These are phyloP conservation scores for Diaporthe nobilis DNA, from an alignment of 2,329 filamentous ascomycete genomes.

Conservation along the genomic window DNA sequence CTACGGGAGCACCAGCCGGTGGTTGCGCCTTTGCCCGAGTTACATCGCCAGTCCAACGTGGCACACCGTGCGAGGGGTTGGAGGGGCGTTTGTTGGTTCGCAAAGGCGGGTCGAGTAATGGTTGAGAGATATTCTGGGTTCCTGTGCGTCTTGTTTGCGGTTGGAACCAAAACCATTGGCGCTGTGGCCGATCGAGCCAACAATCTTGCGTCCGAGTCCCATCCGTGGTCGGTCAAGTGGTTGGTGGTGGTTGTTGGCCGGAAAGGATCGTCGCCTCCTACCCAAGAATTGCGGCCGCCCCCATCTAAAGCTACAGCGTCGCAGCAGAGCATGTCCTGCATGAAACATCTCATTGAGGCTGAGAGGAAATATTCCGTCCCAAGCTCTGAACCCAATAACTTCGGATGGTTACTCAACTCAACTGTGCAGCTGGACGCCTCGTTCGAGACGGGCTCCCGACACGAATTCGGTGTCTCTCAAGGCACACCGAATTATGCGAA, in stretches of 20 bases:
- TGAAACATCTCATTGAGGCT: constrained; percentile 30
- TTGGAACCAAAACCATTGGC: constrained; percentile 5
- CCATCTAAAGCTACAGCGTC: constrained; percentile 10
- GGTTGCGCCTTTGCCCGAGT: constrained; percentile 7
- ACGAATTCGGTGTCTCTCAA: neutral
- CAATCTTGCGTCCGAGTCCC: neutral
- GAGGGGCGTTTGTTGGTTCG: neutral
- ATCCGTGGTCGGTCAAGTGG: too few species aligned
- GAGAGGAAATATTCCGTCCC: constrained; percentile 30
- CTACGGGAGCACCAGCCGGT: neutral
- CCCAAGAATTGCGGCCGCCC: neutral
- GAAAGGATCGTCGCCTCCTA: constrained; percentile 12
- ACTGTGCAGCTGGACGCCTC: neutral
- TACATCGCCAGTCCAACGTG: constrained; percentile 13
- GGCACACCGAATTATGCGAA: neutral
- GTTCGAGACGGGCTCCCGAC: neutral
- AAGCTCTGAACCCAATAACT: neutral
- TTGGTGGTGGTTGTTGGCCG: neutral
- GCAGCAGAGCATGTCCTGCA: constrained; percentile 19
- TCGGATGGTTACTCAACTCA: neutral
- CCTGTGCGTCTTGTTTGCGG: neutral
- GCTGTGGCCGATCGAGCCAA: constrained; percentile 35
- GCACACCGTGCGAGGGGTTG: constrained; percentile 17
- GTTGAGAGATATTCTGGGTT: neutral
- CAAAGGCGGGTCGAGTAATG: constrained; percentile 9